phyloP scores from a whole-genome alignment of 2,329 filamentous ascomycete species.

The Trichophyton schoenleinii region DNA sequence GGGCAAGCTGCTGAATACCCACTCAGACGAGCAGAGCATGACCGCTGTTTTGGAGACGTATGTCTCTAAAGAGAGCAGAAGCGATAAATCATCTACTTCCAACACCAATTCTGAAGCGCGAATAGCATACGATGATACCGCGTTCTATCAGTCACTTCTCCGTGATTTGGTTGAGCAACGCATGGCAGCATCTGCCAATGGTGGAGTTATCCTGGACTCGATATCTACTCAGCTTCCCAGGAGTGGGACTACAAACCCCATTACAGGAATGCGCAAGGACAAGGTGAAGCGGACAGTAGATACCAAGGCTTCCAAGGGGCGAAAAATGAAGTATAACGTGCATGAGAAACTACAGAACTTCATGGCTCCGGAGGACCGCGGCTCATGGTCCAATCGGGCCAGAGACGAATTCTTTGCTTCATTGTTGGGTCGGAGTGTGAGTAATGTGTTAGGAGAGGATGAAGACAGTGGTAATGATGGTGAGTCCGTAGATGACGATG shows the following conservation, averaged over 20 bases:
- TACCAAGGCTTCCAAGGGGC: conserved; percentile 85
- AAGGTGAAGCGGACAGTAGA: conserved; percentile 78
- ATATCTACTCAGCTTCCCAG: conserved; percentile 27
- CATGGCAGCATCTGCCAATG: conserved; percentile 43
- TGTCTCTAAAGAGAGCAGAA: conserved; percentile 29
- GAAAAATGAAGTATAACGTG: conserved; percentile 86
- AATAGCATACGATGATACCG: conserved; percentile 84
- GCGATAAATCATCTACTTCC: conserved; percentile 9
- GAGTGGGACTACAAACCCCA: conserved; percentile 27
- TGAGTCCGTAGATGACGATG: conserved; percentile 12
- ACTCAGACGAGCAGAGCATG: conserved; percentile 40
- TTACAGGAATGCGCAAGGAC: conserved; percentile 33
- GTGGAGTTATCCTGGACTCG: conserved; percentile 27
- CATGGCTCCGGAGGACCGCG: conserved; percentile 80
- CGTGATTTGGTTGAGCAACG: conserved; percentile 89
- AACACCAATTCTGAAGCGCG: conserved; percentile 33
- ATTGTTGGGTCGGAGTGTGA: conserved; percentile 52
- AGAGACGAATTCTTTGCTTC: conserved; percentile 65
- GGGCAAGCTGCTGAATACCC: conserved; percentile 48
- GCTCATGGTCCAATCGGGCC: conserved; percentile 66
- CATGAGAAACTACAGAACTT: conserved; percentile 98
- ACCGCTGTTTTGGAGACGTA: conserved; percentile 34
- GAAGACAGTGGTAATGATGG: conserved; percentile 25
- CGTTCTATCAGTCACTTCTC: conserved; percentile 86
- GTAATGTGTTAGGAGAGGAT: conserved; percentile 50